phyloP scores from a whole-genome alignment of 495 filamentous ascomycete species.

The Neurospora sp. region DNA sequence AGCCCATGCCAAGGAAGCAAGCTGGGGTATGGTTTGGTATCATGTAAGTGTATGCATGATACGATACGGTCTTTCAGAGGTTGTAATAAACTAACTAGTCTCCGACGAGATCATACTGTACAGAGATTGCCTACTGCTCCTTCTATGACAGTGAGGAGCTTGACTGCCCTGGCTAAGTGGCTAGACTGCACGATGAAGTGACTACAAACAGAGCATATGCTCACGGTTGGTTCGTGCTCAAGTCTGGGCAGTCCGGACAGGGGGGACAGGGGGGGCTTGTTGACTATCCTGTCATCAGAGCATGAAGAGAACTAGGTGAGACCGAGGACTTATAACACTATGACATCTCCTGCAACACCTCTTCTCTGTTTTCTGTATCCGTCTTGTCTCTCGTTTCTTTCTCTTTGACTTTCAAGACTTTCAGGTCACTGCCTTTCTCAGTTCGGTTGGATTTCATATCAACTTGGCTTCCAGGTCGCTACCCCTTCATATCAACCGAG shows the following conservation, averaged over 20 bases:
- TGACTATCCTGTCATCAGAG: background rate
- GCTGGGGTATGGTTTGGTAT: background rate
- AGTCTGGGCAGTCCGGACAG: background rate
- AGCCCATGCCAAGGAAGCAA: background rate
- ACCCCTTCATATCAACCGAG: background rate
- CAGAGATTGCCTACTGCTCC: background rate
- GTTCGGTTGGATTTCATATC: background rate
- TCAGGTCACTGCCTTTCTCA: background rate
- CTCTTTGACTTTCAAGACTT: background rate
- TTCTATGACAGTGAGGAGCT: background rate
- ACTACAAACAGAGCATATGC: background rate
- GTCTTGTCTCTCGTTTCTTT: slow-evolving; percentile 1
- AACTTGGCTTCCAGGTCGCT: background rate
- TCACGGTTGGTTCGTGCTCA: background rate
- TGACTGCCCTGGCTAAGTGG: background rate
- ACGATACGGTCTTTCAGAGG: background rate
- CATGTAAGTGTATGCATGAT: background rate
- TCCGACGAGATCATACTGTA: background rate
- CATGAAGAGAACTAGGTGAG: background rate
- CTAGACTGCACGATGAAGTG: background rate
- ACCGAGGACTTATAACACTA: slow-evolving; percentile 3
- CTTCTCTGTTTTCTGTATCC: background rate
- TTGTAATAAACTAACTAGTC: background rate
- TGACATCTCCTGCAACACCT: slow-evolving; percentile 1
- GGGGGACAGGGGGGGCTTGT: background rate